Evolutionary conservation across 1,284 basidiomycete species (phyloP).

Genomic region (Mycosarcoma maydis): DNA sequence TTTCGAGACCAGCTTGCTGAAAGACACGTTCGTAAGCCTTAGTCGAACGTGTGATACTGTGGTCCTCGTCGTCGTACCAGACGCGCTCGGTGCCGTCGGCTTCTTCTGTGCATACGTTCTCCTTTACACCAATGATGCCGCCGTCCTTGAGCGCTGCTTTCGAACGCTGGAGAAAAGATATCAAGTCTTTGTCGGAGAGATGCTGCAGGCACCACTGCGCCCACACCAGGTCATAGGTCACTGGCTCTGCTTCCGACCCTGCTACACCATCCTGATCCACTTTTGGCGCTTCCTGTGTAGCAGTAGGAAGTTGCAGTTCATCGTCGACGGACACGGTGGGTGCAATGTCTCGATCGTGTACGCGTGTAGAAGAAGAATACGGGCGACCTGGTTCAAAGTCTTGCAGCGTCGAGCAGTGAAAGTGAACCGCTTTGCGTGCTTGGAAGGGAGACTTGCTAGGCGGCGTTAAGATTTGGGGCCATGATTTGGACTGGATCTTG

Average conservation of each 20-base stretch:
- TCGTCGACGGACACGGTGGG: conserved; percentile 38
- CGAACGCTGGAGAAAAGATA: conserved; percentile 56
- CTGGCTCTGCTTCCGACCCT: conserved; percentile 34
- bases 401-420: conserved; percentile 62
- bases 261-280: conserved; percentile 25
- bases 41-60: conserved; percentile 62
- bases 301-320: neutral
- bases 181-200: conserved; percentile 61
- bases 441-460: conserved; percentile 51
- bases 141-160: conserved; percentile 48
- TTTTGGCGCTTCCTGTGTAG: neutral
- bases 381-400: conserved; percentile 57
- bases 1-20: conserved; percentile 55
- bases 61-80: conserved; percentile 66
- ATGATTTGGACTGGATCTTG: conserved; percentile 44
- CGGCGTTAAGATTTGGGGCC: conserved; percentile 49
- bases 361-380: conserved; percentile 25
- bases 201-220: conserved; percentile 66
- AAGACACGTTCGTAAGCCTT: conserved; percentile 64
- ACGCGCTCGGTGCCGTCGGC: conserved; percentile 60
- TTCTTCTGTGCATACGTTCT: conserved; percentile 62
- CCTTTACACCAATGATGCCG: conserved; percentile 64
- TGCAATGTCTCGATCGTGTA: conserved; percentile 15
- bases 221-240: conserved; percentile 62
- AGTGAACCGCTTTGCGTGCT: conserved; percentile 62